Base-by-base conservation (phyloP, 2,329 filamentous ascomycete species). In the Colletotrichum echinochloae region DNA sequence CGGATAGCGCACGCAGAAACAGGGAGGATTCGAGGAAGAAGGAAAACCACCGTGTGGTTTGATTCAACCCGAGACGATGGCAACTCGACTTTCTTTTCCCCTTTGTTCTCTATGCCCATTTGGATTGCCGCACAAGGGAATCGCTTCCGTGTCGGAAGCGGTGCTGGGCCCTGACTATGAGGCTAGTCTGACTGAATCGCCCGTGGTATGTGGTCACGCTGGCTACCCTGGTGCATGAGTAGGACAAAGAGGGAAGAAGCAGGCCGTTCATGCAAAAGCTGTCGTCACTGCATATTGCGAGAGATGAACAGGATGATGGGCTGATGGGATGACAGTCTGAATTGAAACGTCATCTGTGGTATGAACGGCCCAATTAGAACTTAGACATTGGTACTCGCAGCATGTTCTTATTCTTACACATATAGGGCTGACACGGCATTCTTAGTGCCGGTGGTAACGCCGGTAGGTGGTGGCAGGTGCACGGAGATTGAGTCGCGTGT, bases 1-100 rank as follows among this genome's bases (percentile, higher is more conserved):
- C 49, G 20, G 39, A 64, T 35, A 20, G 28, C 46, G 26, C 35
- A 60, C 14, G 37, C 55, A 48, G 63, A 52, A 35, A 64, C 49
- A 26, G 18, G 28, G 23, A 30, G 33, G 12, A 16, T 55, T 30
- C 55, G 26, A 14, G 26, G 18, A 48, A 14, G 60, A 44, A 30
- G 20, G 9, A 55, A 33, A 46, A 4, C n/a, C 26, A 64, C 16
- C 18, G 11, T 55, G 20, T 60, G 56, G 28, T 51, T 37, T 56
- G 60, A 64, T 64, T 52, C 60, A 64, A 52, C 37, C 44, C 59
- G 60, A 64, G 56, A 59, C 52, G 20, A 64, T 51, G 52, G 59
- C 65, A 68, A 68, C 33, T 35, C 51, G 14, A n/a, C 9, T 33
- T 30, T 41, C 35, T 41, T 41, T 52, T 33, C 6, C 5, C 8